phyloP scores from a whole-genome alignment of 768 basidiomycete species.

The Amanita polypyramis region DNA sequence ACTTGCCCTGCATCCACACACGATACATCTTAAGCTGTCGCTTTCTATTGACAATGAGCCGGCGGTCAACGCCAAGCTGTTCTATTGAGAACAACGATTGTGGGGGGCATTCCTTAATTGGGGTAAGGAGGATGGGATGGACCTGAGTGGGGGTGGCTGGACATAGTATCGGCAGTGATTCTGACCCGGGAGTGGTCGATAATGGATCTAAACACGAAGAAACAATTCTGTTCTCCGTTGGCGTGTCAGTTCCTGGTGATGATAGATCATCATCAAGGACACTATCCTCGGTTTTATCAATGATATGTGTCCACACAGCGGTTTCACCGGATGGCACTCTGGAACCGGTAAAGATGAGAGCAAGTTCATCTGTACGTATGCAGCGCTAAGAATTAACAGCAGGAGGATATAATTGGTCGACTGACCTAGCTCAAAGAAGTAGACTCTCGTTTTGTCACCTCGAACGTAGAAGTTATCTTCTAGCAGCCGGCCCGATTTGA shows the following conservation, averaged over 20 bases:
- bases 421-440: slow-evolving; percentile 87
- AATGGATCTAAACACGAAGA: not conserved
- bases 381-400: not conserved
- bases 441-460: slow-evolving; percentile 95
- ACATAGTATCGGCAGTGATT: too few relatives aligned
- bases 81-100: slow-evolving; percentile 70
- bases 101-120: slow-evolving; percentile 21
- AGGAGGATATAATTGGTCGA: not conserved
- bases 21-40: slow-evolving; percentile 95
- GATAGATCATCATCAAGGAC: slow-evolving; percentile 9
- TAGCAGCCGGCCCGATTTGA: slow-evolving; percentile 79
- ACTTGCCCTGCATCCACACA: slow-evolving; percentile 89
- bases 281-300: slow-evolving; percentile 24
- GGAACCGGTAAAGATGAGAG: slow-evolving; percentile 68
- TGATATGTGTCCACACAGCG: slow-evolving; percentile 13
- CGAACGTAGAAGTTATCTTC: slow-evolving; percentile 94
- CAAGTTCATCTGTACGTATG: slow-evolving; percentile 52
- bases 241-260: not conserved
- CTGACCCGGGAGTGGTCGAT: not conserved
- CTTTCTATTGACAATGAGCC: slow-evolving; percentile 89
- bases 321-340: slow-evolving; percentile 22
- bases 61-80: slow-evolving; percentile 82
- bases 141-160: slow-evolving; percentile 9
- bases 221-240: not conserved
- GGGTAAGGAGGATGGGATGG: slow-evolving; percentile 30